Percentiles rank a stretch among this genome's conserved stretches.
phyloP scores from a whole-genome alignment of 2,329 filamentous ascomycete genomes.

The Aspergillus tanneri region DNA sequence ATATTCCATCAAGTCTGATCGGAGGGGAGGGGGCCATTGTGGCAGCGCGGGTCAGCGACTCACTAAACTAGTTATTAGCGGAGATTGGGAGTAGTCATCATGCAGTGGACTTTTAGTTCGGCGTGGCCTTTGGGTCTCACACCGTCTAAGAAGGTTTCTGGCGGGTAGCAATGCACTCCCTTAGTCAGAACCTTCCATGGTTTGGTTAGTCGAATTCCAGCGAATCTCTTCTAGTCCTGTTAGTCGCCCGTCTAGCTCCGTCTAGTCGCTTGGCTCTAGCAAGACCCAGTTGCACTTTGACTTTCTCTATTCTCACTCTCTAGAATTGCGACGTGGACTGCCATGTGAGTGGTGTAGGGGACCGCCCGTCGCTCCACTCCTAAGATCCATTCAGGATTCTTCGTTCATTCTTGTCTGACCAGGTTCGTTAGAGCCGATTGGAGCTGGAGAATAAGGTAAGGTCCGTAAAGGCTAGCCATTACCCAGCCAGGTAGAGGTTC shows the following conservation, averaged over 20 bases:
- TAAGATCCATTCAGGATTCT: constrained; percentile 8
- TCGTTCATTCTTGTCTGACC: constrained; percentile 8
- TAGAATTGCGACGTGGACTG: too few relatives aligned
- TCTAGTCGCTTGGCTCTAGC: not conserved
- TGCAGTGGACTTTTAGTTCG: constrained; percentile 13
- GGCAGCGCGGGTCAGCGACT: constrained; percentile 6
- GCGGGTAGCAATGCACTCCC: too few relatives aligned
- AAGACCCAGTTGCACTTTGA: too few relatives aligned
- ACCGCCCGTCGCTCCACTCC: constrained; percentile 3
- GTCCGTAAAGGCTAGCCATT: not conserved
- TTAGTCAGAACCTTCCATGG: too few relatives aligned
- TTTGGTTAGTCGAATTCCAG: not conserved
- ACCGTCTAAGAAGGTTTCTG: too few relatives aligned
- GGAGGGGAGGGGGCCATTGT: constrained; percentile 16
- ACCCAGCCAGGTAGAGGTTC: too few relatives aligned
- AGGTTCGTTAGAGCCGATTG: constrained; percentile 5
- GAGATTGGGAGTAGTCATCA: constrained; percentile 17
- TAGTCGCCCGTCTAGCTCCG: not conserved
- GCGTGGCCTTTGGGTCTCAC: too few relatives aligned
- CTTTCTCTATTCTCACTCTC: too few relatives aligned
- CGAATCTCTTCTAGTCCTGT: not conserved
- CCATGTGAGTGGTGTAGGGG: not conserved
- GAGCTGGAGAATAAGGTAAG: constrained; percentile 3
- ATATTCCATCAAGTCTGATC: constrained; percentile 23
- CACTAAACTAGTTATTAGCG: too few relatives aligned